Evolutionary conservation across 2,329 filamentous ascomycete genomes (phyloP), one percentile per base, ranked within the genome.

Genomic region (Cytospora schulzeri): DNA sequence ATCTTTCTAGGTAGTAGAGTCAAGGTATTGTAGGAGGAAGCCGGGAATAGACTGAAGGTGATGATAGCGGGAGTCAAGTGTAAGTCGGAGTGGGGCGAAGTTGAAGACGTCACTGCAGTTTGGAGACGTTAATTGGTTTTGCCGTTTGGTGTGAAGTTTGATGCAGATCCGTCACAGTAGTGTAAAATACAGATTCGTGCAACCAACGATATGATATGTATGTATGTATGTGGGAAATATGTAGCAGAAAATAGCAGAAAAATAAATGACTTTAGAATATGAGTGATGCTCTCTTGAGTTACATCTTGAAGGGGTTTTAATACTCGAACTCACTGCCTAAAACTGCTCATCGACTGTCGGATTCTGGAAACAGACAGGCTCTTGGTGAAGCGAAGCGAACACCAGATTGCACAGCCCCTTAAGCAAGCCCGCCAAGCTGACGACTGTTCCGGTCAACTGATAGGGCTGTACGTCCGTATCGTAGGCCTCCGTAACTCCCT

Each of bases 21-120:
- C 31, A 31, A 31, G 52, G 31, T 31, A 15, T n/a, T 26, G 56
- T 19, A 35, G 41, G 54, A 52, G 22, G 11, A 51, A 58, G 51
- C 35, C 22, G 41, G 29, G 51, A 22, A 12, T 35, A 35, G 17
- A 22, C 33, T 59, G 33, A 62, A 22, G 59, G 22, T 56, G 59
- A 24, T 50, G 33, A 15, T 57, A 52, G 28, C 29, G 57, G 22
- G 19, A 54, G 35, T 52, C 31, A 52, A 41, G 50, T 60, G 64
- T 65, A 65, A 62, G 60, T 59, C 28, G 50, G 28, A 56, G 60
- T 59, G 64, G 60, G 63, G 63, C 63, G n/a, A n/a, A 58, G 24
- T 26, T 56, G 33, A 41, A 61, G 59, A 65, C 61, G 63, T 51
- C 50, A 41, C 45, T 50, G 59, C 26, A 28, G 35, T 53, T 33